Conservation (phyloP, 225 moss, liverwort and hornwort species). For the Marchantia paleacea region DNA sequence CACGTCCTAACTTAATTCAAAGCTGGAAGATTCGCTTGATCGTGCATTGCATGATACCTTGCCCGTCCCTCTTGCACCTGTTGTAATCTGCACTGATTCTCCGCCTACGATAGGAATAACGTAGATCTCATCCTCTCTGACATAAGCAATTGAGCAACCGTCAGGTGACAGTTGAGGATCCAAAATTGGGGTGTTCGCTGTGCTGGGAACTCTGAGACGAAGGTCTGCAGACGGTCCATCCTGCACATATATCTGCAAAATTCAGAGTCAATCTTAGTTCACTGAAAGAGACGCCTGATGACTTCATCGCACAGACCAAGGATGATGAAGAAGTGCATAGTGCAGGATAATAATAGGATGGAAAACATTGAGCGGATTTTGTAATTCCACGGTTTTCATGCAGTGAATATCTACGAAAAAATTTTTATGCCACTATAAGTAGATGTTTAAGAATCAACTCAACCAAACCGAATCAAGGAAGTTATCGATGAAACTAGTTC, state of each 20-base stretch:
- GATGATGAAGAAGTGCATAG: too few species aligned
- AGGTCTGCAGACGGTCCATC: slow-evolving; percentile 86
- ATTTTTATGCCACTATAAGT: too few species aligned
- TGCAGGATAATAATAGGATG: too few species aligned
- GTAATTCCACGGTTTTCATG: too few species aligned
- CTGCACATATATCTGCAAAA: slow-evolving; percentile 86
- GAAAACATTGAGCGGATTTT: too few species aligned
- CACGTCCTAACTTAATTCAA: too few species aligned
- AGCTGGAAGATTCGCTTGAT: too few species aligned
- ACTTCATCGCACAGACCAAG: too few species aligned
- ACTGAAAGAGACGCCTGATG: background rate
- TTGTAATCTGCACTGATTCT: slow-evolving; percentile 74
- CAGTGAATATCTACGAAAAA: too few species aligned
- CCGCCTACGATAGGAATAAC: slow-evolving; percentile 67
- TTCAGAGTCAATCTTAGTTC: background rate
- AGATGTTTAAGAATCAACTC: too few species aligned
- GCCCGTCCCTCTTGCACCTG: slow-evolving; percentile 84
- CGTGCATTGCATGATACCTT: slow-evolving; percentile 49
- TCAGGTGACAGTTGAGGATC: slow-evolving; percentile 99
- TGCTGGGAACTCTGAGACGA: slow-evolving; percentile 79
- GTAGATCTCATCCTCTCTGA: slow-evolving; percentile 85
- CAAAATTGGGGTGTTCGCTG: slow-evolving; percentile 83
- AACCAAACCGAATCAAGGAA: too few species aligned
- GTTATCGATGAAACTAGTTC: too few species aligned
- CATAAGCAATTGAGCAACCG: slow-evolving; percentile 79